Base-by-base conservation (phyloP, 345 rosid species). In the Kandelia obovata region DNA sequence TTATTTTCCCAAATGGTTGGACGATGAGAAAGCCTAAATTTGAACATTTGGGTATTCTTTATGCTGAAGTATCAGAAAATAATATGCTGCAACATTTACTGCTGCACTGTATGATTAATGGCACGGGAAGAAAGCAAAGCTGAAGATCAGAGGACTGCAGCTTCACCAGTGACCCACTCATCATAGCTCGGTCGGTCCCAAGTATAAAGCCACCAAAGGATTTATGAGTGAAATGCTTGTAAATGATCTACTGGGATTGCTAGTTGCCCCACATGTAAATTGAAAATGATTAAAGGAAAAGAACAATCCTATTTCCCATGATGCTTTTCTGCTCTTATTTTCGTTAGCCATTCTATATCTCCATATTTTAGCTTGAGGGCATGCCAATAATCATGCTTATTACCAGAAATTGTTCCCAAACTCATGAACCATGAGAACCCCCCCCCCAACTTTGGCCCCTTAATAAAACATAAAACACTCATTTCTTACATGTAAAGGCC, bases 141-240 rank as follows among this genome's bases (percentile, higher is more conserved):
- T 57, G 71, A 65, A 69, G 79, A 20, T 55, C 62, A 61, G 71
- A 69, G 65, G 62, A 53, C 71, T 35, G 5, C 65, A 63, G 71
- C 47, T 72, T 67, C 72, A 72, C 49, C 49, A 43, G 49, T 43
- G 17, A 43, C 49, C 51, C 51, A 61, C 46, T 71, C 79, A 79
- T 83, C 75, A 85, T 83, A 20, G 61, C 61, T 30, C 75, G 71
- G 80, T 74, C 63, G 68, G 71, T 64, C 70, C 71, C 63, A 75
- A 23, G 58, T 7, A 56, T 20, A n/a, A 34, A 56, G 72, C 58
- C 70, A 77, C 37, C 69, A 74, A 72, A 3, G 64, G 30, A 70
- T 53, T 30, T 1, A 64, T 9, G 80, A 78, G 80, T 74, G 84
- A 78, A 35, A 58, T 53, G 65, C 67, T 73, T 73, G 75, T 83